These are phyloP conservation scores for Knoxia roxburghii DNA, from an alignment of 257 asterid genomes.

Conservation along the genomic window DNA sequence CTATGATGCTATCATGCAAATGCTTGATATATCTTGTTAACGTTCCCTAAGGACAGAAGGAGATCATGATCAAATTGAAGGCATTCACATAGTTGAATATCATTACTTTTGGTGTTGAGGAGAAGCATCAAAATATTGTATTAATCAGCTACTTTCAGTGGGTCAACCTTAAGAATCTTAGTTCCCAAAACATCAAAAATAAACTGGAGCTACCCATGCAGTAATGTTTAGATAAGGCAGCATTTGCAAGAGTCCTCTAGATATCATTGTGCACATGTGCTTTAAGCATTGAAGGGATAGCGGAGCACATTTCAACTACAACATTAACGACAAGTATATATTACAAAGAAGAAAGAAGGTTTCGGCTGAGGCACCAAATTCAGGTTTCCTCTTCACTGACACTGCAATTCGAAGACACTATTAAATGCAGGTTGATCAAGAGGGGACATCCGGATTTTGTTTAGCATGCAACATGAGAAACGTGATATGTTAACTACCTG, in stretches of 20 bases:
- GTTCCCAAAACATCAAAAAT: neutral
- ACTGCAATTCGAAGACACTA: neutral
- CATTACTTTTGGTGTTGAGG: neutral
- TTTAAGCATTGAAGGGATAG: neutral
- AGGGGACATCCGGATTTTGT: neutral
- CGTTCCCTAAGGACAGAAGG: neutral
- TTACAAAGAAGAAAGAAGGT: neutral
- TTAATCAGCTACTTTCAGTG: neutral
- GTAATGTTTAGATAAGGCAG: neutral
- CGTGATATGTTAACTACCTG: neutral
- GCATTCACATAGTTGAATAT: neutral
- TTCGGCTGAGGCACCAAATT: neutral
- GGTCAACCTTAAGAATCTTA: neutral
- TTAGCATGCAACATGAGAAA: neutral
- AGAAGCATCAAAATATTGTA: neutral
- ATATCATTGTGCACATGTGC: no score
- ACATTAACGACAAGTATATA: neutral
- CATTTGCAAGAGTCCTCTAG: neutral
- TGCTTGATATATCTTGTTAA: constrained; percentile 3
- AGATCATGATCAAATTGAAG: neutral
- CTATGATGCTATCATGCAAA: neutral
- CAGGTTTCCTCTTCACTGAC: neutral
- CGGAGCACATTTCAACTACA: neutral
- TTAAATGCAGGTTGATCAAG: neutral
- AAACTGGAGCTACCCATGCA: neutral